These are phyloP conservation scores for Zygosaccharomyces lentus DNA, from an alignment of 805 yeast species.

Conservation along the genomic window DNA sequence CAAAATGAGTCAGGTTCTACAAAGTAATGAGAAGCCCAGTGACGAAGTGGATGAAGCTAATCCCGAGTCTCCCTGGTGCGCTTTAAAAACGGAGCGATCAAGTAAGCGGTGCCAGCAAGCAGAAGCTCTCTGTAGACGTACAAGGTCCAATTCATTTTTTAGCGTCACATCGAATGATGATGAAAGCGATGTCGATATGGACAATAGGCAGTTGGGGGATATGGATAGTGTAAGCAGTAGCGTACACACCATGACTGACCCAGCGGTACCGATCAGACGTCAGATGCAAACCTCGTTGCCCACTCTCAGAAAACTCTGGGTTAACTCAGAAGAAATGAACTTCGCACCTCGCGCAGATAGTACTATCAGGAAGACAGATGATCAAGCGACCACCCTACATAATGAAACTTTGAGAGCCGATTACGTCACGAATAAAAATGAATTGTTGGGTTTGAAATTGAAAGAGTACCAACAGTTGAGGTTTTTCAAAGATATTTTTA, in stretches of 20 bases:
- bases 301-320: slow-evolving; percentile 7
- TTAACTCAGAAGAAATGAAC: slow-evolving; percentile 4
- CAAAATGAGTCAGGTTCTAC: slow-evolving; percentile 10
- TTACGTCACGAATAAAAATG: slow-evolving; percentile 19
- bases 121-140: slow-evolving; percentile 7
- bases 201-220: slow-evolving; percentile 17
- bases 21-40: slow-evolving; percentile 1
- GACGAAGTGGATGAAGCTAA: neutral
- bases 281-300: slow-evolving; percentile 7
- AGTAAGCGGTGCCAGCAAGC: slow-evolving; percentile 6
- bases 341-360: slow-evolving; percentile 5
- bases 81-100: neutral
- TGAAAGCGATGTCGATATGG: slow-evolving; percentile 31
- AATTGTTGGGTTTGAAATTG: slow-evolving; percentile 19
- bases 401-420: slow-evolving; percentile 15
- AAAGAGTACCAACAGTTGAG: slow-evolving; percentile 26
- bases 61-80: neutral
- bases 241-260: slow-evolving; percentile 18
- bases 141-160: slow-evolving; percentile 18
- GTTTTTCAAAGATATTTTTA: slow-evolving; percentile 28
- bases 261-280: slow-evolving; percentile 10
- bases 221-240: slow-evolving; percentile 32
- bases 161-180: slow-evolving; percentile 19
- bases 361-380: neutral
- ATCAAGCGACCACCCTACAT: slow-evolving; percentile 13